A percentile compares a stretch with the other conserved stretches of the same genome.
These are phyloP conservation scores for Penicillium atrosanguineum DNA, from an alignment of 495 filamentous ascomycete species.

Conservation along the genomic window DNA sequence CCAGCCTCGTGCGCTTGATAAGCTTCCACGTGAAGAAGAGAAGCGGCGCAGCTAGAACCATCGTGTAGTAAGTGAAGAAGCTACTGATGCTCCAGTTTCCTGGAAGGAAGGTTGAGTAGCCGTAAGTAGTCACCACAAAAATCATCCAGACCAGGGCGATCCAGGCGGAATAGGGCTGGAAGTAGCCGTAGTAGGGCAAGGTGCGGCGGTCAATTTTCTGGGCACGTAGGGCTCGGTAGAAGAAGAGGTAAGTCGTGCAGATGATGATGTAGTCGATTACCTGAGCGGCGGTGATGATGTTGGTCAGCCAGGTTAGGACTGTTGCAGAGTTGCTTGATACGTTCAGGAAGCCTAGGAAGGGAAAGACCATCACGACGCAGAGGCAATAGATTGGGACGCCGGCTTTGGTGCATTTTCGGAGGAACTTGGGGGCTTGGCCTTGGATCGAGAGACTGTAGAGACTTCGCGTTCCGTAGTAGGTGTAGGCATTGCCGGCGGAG, in stretches of 20 bases:
- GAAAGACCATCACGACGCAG: constrained; percentile 34
- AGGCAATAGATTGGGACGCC: constrained; percentile 47
- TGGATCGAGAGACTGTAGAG: constrained; percentile 68
- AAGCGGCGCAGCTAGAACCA: constrained; percentile 48
- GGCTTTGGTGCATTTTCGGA: constrained; percentile 41
- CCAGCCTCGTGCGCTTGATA: constrained; percentile 47
- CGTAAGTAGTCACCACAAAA: constrained; percentile 45
- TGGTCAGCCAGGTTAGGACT: constrained; percentile 33
- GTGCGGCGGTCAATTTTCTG: constrained; percentile 52
- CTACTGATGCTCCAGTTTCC: constrained; percentile 37
- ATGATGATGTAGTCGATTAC: constrained; percentile 35
- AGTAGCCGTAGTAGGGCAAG: constrained; percentile 54
- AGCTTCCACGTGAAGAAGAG: constrained; percentile 56
- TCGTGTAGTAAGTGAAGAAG: constrained; percentile 60
- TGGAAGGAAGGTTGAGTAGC: constrained; percentile 52
- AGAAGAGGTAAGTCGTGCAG: constrained; percentile 55
- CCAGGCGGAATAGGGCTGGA: constrained; percentile 57
- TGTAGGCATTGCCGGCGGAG: constrained; percentile 76
- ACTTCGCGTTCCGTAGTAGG: constrained; percentile 71
- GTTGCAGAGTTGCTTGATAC: constrained; percentile 23
- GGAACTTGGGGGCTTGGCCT: constrained; percentile 59
- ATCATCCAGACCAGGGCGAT: constrained; percentile 43
- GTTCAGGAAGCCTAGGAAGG: constrained; percentile 35
- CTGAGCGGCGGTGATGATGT: constrained; percentile 27
- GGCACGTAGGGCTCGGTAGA: constrained; percentile 52